A percentile compares a stretch with the other conserved stretches of the same genome.
Evolutionary conservation across 208 protist genomes (phyloP).

Genomic region (Trypanosoma conorhini): DNA sequence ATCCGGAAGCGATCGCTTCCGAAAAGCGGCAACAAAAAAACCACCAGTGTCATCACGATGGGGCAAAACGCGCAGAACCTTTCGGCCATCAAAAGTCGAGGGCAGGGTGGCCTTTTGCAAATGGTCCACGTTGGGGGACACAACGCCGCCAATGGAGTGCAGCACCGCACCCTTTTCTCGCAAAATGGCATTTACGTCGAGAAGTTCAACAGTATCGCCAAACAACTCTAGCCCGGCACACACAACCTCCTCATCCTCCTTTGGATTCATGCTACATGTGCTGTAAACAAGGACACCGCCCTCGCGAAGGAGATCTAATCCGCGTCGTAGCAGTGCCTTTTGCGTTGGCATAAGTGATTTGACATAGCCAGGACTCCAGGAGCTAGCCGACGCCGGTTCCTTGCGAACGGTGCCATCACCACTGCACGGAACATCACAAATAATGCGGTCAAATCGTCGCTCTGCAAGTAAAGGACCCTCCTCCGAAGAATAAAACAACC

Average conservation of each 20-base stretch:
- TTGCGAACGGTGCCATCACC: constrained; percentile 96
- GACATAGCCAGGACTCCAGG: constrained; percentile 88
- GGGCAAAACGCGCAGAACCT: constrained; percentile 84
- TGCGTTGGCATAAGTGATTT: constrained; percentile 89
- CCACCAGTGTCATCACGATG: constrained; percentile 90
- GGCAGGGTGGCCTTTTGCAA: constrained; percentile 44
- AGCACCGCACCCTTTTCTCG: constrained; percentile 42
- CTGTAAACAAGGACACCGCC: constrained; percentile 95
- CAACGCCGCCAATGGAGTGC: constrained; percentile 66
- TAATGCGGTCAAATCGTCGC: constrained; percentile 86
- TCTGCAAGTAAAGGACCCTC: constrained; percentile 1
- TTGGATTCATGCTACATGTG: constrained; percentile 96
- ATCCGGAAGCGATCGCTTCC: constrained; percentile 59
- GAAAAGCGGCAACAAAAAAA: constrained; percentile 91
- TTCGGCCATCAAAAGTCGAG: constrained; percentile 57
- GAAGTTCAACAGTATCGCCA: constrained; percentile 75
- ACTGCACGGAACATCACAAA: constrained; percentile 96
- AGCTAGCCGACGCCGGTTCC: constrained; percentile 71
- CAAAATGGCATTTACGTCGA: constrained; percentile 79
- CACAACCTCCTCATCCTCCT: constrained; percentile 97
- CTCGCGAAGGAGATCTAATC: constrained; percentile 76
- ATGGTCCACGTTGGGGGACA: constrained; percentile 51
- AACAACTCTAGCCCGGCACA: constrained; percentile 78
- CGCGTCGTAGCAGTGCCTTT: constrained; percentile 82
- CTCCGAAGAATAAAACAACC: constrained; percentile 59